Conservation (phyloP, 2,329 filamentous ascomycete genomes). For the Penicillium polonicum region DNA sequence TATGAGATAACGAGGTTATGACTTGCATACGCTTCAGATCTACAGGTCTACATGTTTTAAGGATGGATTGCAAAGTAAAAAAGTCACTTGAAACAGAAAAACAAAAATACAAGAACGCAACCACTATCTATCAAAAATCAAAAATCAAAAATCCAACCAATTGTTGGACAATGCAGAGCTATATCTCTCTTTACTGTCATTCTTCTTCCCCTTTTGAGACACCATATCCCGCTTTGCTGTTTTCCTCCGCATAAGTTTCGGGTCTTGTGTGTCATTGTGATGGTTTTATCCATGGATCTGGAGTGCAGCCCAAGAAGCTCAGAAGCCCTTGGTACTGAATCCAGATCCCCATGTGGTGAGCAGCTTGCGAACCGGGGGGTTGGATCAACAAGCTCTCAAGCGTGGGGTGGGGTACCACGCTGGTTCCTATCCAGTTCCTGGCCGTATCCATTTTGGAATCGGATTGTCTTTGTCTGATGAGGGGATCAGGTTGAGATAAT, state of each 20-base stretch:
- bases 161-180: constrained; percentile 1
- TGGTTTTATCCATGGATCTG: background rate
- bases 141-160: constrained; percentile 4
- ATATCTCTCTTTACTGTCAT: background rate
- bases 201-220: constrained; percentile 10
- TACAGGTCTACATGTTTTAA: background rate
- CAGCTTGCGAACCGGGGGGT: background rate
- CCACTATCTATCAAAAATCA: background rate
- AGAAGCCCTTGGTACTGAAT: background rate
- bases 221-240: constrained; percentile 3
- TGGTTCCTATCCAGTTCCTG: constrained; percentile 8
- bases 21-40: background rate
- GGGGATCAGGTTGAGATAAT: background rate
- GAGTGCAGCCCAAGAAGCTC: background rate
- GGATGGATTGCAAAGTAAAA: background rate
- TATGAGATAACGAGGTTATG: constrained; percentile 9
- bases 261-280: constrained; percentile 2
- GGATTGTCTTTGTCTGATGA: background rate
- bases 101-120: background rate
- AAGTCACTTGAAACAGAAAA: background rate
- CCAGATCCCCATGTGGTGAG: background rate
- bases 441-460: constrained; percentile 1
- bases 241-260: constrained; percentile 5
- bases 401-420: constrained; percentile 3
- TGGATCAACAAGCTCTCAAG: background rate